These are phyloP conservation scores for Poronia punctata DNA, from an alignment of 495 filamentous ascomycete genomes.

Conservation along the genomic window DNA sequence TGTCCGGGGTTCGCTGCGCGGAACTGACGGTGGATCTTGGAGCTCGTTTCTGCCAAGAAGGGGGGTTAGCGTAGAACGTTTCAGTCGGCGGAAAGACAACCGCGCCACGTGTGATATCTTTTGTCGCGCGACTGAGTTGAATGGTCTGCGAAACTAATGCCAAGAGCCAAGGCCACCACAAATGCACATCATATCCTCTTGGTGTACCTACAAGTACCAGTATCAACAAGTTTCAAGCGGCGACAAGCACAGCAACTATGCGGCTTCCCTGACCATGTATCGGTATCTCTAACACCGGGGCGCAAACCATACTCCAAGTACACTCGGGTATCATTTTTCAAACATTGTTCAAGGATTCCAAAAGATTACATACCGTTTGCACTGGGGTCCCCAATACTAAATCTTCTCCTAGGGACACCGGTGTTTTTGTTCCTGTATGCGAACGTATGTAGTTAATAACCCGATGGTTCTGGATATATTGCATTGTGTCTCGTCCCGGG, in stretches of 20 bases:
- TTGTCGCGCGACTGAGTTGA: background rate
- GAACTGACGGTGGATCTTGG: constrained; percentile 80
- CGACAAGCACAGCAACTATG: constrained; percentile 3
- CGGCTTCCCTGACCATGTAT: constrained; percentile 13
- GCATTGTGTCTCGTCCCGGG: too few species aligned
- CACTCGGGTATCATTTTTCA: too few species aligned
- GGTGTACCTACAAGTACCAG: constrained; percentile 7
- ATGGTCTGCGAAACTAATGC: constrained; percentile 9
- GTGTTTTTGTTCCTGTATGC: constrained; percentile 43
- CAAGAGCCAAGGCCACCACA: constrained; percentile 28
- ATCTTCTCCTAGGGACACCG: constrained; percentile 45
- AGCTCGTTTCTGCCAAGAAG: constrained; percentile 54
- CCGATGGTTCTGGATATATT: too few species aligned
- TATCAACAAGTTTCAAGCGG: background rate
- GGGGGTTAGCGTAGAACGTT: constrained; percentile 15
- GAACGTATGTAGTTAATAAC: too few species aligned
- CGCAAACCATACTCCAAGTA: constrained; percentile 3
- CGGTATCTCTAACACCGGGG: constrained; percentile 4
- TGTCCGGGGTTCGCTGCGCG: constrained; percentile 81
- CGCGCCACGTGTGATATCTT: background rate
- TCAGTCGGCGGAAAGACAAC: constrained; percentile 1
- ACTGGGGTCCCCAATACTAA: constrained; percentile 45
- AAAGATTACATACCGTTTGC: constrained; percentile 35
- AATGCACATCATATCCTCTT: constrained; percentile 14
- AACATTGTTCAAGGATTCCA: too few species aligned